Conservation (phyloP, 75 land plant genomes). For the Picea sitchensis region DNA sequence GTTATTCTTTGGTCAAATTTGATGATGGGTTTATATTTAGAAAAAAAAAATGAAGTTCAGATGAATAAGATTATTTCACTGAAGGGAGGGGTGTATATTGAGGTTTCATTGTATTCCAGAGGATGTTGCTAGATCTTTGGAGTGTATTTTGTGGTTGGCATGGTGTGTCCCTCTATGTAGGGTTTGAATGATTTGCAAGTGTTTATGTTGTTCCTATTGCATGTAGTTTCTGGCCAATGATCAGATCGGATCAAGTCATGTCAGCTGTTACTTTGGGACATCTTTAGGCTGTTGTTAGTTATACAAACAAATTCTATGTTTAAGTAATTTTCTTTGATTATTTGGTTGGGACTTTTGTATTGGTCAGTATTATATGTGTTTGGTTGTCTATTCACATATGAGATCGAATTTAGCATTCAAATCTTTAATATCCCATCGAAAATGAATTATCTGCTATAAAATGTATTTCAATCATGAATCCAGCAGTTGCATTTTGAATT, state of each 20-base stretch:
- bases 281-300: not conserved
- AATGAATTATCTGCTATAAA: no score
- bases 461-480: no score
- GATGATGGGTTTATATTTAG: no score
- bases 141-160: slow-evolving; percentile 4
- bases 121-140: not conserved
- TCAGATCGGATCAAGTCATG: not conserved
- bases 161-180: slow-evolving; percentile 3
- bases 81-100: not conserved
- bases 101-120: no score
- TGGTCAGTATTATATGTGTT: no score
- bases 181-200: not conserved
- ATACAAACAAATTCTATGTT: slow-evolving; percentile 4
- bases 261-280: not conserved
- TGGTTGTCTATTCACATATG: no score
- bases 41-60: no score
- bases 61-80: not conserved
- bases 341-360: no score
- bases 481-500: no score
- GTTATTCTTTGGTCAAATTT: no score
- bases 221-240: slow-evolving; percentile 5
- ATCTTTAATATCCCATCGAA: no score
- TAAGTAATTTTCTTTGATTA: not conserved
- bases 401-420: no score
- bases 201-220: not conserved